phyloP scores from a whole-genome alignment of 1,139 yeast genomes.

The Protomyces macrosporus region DNA sequence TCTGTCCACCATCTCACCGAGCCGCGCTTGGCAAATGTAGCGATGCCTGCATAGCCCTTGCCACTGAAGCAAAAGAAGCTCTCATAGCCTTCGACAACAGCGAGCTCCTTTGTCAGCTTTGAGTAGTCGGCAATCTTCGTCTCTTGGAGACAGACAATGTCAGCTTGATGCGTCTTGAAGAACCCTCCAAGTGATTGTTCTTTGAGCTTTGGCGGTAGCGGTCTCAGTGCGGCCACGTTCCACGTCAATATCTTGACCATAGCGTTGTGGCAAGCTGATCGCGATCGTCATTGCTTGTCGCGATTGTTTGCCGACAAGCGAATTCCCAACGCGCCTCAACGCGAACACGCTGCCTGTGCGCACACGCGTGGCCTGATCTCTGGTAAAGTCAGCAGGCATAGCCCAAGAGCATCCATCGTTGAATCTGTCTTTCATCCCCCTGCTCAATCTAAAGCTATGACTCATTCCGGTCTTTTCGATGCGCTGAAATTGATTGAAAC shows the following conservation, averaged over 20 bases:
- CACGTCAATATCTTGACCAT: constrained; percentile 25
- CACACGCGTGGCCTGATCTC: not conserved
- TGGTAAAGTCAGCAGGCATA: too few species aligned
- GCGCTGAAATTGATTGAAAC: not conserved
- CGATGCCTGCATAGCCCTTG: constrained; percentile 23
- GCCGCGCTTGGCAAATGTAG: constrained; percentile 17
- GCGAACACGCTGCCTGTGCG: not conserved
- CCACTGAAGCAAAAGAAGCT: constrained; percentile 20
- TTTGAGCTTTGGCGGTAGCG: constrained; percentile 21
- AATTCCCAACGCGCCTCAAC: not conserved
- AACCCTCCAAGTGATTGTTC: constrained; percentile 4
- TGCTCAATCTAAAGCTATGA: not conserved
- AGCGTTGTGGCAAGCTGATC: constrained; percentile 34
- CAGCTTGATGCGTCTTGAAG: constrained; percentile 17
- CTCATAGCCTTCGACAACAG: constrained; percentile 24
- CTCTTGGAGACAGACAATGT: constrained; percentile 24
- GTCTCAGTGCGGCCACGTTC: constrained; percentile 24
- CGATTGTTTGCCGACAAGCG: not conserved
- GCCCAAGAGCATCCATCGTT: too few species aligned
- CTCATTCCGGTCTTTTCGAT: not conserved
- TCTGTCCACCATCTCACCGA: constrained; percentile 16
- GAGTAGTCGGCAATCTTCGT: constrained; percentile 23
- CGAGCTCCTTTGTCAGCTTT: constrained; percentile 16
- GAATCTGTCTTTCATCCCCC: not conserved
- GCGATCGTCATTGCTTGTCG: not conserved